Evolutionary conservation across 2,329 filamentous ascomycete genomes (phyloP).

Genomic region (Stagonosporopsis chrysanthemi): DNA sequence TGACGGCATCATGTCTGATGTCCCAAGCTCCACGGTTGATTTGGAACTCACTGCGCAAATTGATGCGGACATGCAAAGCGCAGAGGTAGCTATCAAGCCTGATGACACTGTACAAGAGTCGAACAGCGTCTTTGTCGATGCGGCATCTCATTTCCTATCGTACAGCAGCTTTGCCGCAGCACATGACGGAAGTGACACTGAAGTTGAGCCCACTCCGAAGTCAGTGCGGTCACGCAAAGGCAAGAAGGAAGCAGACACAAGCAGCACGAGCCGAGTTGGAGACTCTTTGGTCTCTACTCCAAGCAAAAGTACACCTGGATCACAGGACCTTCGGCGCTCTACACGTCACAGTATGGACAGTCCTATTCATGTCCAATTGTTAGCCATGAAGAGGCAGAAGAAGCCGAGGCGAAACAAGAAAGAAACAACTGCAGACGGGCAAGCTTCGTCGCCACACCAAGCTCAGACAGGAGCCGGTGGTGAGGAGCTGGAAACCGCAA

Average conservation of each 20-base stretch:
- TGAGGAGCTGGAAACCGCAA: neutral
- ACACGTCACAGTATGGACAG: conserved; percentile 37
- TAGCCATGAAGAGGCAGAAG: conserved; percentile 36
- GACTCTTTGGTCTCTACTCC: conserved; percentile 47
- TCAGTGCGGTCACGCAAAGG: conserved; percentile 15
- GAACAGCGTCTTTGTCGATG: conserved; percentile 35
- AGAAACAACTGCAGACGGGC: conserved; percentile 7
- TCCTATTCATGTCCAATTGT: conserved; percentile 23
- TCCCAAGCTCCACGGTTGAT: conserved; percentile 44
- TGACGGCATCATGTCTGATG: conserved; percentile 31
- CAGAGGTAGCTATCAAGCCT: conserved; percentile 9
- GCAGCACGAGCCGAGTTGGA: conserved; percentile 43
- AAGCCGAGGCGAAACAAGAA: conserved; percentile 27
- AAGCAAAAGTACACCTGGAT: conserved; percentile 27
- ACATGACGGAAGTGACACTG: conserved; percentile 26
- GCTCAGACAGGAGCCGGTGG: conserved; percentile 33
- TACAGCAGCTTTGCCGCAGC: conserved; percentile 1
- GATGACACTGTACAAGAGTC: conserved; percentile 25
- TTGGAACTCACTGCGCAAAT: conserved; percentile 46
- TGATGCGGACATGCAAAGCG: conserved; percentile 43
- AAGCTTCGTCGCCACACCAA: conserved; percentile 48
- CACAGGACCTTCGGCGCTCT: conserved; percentile 35
- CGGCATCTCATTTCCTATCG: conserved; percentile 25
- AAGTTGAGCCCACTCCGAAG: conserved; percentile 33
- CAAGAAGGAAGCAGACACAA: conserved; percentile 22